These are phyloP conservation scores for Sistotremastrum suecicum DNA, from an alignment of 768 basidiomycete genomes.

Conservation along the genomic window DNA sequence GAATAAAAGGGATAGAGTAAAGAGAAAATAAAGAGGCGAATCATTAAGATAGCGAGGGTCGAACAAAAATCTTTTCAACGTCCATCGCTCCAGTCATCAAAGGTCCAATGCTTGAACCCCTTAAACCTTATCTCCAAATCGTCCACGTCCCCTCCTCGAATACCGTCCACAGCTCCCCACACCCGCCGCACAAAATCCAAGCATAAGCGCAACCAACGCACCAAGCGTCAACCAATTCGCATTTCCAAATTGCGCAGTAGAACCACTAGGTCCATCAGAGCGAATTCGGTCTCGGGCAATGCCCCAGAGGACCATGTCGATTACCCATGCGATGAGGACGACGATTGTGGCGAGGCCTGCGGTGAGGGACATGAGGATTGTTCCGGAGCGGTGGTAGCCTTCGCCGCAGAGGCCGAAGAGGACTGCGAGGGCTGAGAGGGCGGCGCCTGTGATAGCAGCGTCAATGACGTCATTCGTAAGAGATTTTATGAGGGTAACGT, in stretches of 20 bases:
- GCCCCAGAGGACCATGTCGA: slow-evolving; percentile 74
- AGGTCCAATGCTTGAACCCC: too few relatives aligned
- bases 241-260: slow-evolving; percentile 49
- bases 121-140: too few relatives aligned
- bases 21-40: too few relatives aligned
- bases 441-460: slow-evolving; percentile 32
- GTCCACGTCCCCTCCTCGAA: slow-evolving; percentile 18
- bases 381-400: slow-evolving; percentile 51
- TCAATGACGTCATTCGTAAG: too few relatives aligned
- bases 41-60: too few relatives aligned
- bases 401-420: slow-evolving; percentile 57
- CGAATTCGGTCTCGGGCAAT: slow-evolving; percentile 47
- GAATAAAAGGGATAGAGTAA: too few relatives aligned
- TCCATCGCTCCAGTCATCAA: too few relatives aligned
- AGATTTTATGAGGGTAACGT: slow-evolving; percentile 17
- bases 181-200: slow-evolving; percentile 52
- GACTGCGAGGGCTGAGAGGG: slow-evolving; percentile 47
- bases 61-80: too few relatives aligned
- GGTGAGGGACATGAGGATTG: slow-evolving; percentile 62
- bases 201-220: slow-evolving; percentile 48
- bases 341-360: slow-evolving; percentile 51
- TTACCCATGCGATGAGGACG: slow-evolving; percentile 54
- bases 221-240: slow-evolving; percentile 75
- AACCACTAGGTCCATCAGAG: slow-evolving; percentile 21
- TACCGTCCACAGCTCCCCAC: slow-evolving; percentile 60